phyloP scores from a whole-genome alignment of 2,329 filamentous ascomycete genomes.

The Pseudogymnoascus sp. region DNA sequence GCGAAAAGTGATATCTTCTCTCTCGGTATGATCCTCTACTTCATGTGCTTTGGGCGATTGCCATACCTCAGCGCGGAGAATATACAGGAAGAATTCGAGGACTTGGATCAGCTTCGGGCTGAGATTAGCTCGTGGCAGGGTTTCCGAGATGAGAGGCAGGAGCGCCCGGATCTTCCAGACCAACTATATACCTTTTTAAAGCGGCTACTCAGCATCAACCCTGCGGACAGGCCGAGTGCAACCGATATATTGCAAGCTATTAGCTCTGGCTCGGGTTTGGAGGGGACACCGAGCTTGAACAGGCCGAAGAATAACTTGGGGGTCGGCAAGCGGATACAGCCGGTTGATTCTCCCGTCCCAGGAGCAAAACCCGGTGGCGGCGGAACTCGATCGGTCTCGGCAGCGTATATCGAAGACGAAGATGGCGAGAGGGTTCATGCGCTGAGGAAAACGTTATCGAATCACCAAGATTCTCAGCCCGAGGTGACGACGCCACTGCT shows the following conservation, averaged over 20 bases:
- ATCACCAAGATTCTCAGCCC: conserved; percentile 4
- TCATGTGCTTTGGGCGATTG: conserved; percentile 86
- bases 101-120: conserved; percentile 71
- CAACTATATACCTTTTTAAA: conserved; percentile 80
- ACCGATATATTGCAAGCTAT: conserved; percentile 61
- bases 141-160: conserved; percentile 66
- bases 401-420: conserved; percentile 26
- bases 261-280: conserved; percentile 16
- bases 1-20: conserved; percentile 98
- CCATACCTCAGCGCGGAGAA: conserved; percentile 79
- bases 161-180: conserved; percentile 73
- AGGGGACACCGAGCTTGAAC: not conserved
- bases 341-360: conserved; percentile 27
- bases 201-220: conserved; percentile 67
- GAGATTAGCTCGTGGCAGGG: conserved; percentile 86
- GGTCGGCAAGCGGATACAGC: conserved; percentile 25
- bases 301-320: not conserved
- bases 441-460: not conserved
- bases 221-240: conserved; percentile 68
- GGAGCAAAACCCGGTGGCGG: conserved; percentile 21
- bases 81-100: conserved; percentile 83
- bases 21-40: conserved; percentile 95
- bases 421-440: conserved; percentile 10
- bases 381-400: conserved; percentile 21
- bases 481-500: conserved; percentile 28